A percentile compares a stretch with the other conserved stretches of the same genome.
These are phyloP conservation scores for Penicillium goetzii DNA, from an alignment of 495 filamentous ascomycete genomes.

Conservation along the genomic window DNA sequence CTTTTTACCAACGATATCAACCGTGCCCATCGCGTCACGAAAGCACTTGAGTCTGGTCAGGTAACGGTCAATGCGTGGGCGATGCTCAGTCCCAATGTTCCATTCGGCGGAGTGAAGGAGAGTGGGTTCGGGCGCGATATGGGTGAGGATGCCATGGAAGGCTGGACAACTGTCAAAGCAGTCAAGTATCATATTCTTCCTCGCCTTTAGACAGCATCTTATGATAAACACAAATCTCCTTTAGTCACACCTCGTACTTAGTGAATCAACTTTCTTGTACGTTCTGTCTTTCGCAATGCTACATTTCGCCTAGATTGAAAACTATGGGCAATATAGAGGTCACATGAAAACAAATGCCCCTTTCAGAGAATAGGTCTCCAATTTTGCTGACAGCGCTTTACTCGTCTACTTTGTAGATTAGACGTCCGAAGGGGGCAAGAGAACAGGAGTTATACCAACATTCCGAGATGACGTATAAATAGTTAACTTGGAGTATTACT, in stretches of 20 bases:
- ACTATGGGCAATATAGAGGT: not conserved
- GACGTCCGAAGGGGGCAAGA: not conserved
- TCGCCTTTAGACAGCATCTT: not conserved
- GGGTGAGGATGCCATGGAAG: slow-evolving; percentile 36
- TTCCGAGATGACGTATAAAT: not conserved
- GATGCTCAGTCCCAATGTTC: slow-evolving; percentile 32
- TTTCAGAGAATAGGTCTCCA: not conserved
- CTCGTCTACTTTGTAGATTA: no score
- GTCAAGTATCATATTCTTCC: slow-evolving; percentile 32
- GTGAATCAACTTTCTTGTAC: not conserved
- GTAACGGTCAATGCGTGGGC: slow-evolving; percentile 32
- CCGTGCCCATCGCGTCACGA: slow-evolving; percentile 75
- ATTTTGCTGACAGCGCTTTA: not conserved
- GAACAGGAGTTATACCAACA: not conserved
- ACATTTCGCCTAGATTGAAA: not conserved
- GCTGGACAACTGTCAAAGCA: slow-evolving; percentile 33
- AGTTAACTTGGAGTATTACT: not conserved
- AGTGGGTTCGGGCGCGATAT: slow-evolving; percentile 58
- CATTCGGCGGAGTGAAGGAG: slow-evolving; percentile 60
- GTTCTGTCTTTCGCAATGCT: not conserved
- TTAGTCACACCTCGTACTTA: not conserved
- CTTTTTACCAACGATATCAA: slow-evolving; percentile 80
- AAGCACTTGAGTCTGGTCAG: slow-evolving; percentile 73
- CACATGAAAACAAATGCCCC: not conserved
- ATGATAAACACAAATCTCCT: not conserved